Base-by-base conservation (phyloP, 768 basidiomycete species). In the Kockovaella imperatae region DNA sequence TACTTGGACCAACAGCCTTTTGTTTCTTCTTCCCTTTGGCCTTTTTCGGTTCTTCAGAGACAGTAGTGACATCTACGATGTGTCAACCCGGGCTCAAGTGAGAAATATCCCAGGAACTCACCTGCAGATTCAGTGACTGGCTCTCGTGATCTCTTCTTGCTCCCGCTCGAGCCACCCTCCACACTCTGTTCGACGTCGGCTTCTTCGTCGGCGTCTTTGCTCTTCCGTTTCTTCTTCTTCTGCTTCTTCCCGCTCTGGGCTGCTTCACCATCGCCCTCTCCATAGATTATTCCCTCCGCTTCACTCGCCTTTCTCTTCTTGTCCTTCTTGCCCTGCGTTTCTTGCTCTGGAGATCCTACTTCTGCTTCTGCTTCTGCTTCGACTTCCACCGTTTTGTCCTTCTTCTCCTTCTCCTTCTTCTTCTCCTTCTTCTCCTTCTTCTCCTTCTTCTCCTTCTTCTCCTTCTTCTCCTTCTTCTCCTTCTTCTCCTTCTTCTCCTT, bases 181-280 rank as follows among this genome's bases (percentile, higher is more conserved):
- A n/a, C n/a, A n/a, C n/a, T n/a, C n/a, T n/a, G 36, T 21, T 6
- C 29, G 43, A n/a, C 11, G 6, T 25, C 23, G 55, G 42, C 28
- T 35, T 51, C 44, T 17, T 46, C 13, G 38, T 35, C 21, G 24
- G 13, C 7, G 35, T 47, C 21, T 48, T 50, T 39, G 45, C 35
- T 14, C 35, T 50, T 49, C 26, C 31, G 4, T 23, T 50, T 50
- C 30, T 44, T 29, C 69, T 60, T 20, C 44, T 38, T 45, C 5
- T 15, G 29, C 28, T 45, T 35, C 31, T 15, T 7, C 13, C 35
- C 21, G 52, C 68, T 57, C 60, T 65, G 69, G 46, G 69, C 68
- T 48, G n/a, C n/a, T n/a, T n/a, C n/a, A n/a, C n/a, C n/a, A n/a
- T 32, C 29, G 7, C 35, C 25, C 29, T 34, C 24, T 15, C 13